A percentile compares a stretch with the other conserved stretches of the same genome.
Conservation (phyloP, 805 yeast genomes). For the Priceomyces castillae region DNA sequence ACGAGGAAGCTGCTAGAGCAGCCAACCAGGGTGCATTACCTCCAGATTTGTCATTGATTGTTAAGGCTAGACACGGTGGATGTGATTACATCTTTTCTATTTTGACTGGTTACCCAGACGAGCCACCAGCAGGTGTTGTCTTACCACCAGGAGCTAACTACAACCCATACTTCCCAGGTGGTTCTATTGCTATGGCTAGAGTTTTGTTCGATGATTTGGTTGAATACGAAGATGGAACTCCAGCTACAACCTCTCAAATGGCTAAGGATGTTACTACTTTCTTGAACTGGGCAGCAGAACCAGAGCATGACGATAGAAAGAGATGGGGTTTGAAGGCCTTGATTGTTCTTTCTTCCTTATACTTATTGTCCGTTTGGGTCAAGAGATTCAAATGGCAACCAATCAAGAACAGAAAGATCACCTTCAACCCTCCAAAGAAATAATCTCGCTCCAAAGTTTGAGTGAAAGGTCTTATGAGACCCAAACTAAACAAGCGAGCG, state of each 20-base stretch:
- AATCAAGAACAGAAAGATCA: slow-evolving; percentile 90
- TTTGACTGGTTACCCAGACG: slow-evolving; percentile 98
- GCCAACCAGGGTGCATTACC: slow-evolving; percentile 99
- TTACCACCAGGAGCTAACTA: slow-evolving; percentile 94
- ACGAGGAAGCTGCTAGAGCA: slow-evolving; percentile 99
- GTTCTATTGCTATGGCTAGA: slow-evolving; percentile 98
- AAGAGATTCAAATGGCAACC: slow-evolving; percentile 98
- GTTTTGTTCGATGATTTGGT: slow-evolving; percentile 96
- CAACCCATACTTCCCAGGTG: slow-evolving; percentile 99
- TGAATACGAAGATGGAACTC: slow-evolving; percentile 98
- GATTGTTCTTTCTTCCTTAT: slow-evolving; percentile 72
- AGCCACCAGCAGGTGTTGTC: slow-evolving; percentile 94
- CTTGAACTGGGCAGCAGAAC: slow-evolving; percentile 98
- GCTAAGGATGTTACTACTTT: slow-evolving; percentile 96
- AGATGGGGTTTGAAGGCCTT: slow-evolving; percentile 93
- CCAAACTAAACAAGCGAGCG: background rate
- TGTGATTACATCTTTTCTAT: slow-evolving; percentile 91
- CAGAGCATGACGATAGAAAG: slow-evolving; percentile 98
- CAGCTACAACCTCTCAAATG: slow-evolving; percentile 98
- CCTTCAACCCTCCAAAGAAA: slow-evolving; percentile 76
- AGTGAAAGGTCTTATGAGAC: background rate
- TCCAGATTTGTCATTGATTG: slow-evolving; percentile 94
- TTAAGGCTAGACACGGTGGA: slow-evolving; percentile 99
- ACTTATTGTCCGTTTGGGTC: slow-evolving; percentile 81
- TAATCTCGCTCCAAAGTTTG: slow-evolving; percentile 4